phyloP scores from a whole-genome alignment of 129 eudicot genomes.

The Saussurea involucrata region DNA sequence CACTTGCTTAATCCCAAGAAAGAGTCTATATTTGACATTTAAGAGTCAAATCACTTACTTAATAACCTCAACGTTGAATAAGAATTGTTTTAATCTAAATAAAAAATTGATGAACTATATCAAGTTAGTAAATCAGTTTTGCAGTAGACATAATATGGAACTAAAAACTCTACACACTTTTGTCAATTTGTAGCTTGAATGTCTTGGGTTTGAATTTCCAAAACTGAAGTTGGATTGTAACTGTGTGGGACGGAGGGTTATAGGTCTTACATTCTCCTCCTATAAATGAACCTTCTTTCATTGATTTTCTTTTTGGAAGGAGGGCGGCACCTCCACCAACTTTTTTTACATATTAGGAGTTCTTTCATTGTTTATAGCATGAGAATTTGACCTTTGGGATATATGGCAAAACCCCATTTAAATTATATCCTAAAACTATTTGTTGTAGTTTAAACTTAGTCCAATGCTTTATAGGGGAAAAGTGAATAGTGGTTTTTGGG shows the following conservation, averaged over 20 bases:
- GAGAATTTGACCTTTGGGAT: no score
- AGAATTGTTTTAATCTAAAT: background rate
- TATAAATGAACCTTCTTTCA: no score
- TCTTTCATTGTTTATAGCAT: no score
- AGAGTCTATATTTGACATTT: background rate
- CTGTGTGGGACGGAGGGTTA: background rate
- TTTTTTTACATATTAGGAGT: no score
- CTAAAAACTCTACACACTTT: background rate
- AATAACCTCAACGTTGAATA: background rate
- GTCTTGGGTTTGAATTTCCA: background rate
- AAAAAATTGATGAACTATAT: background rate
- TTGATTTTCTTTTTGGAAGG: background rate
- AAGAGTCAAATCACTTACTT: background rate
- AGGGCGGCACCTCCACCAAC: no score
- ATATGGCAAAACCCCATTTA: background rate
- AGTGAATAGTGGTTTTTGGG: background rate
- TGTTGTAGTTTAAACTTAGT: background rate
- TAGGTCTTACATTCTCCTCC: background rate
- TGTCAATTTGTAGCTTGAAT: no score
- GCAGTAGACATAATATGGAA: background rate
- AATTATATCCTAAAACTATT: background rate
- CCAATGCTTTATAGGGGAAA: background rate
- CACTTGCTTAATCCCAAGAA: background rate
- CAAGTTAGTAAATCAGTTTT: background rate
- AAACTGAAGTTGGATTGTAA: background rate